Evolutionary conservation across 495 filamentous ascomycete species (phyloP).

Genomic region (Copromyces sp.): DNA sequence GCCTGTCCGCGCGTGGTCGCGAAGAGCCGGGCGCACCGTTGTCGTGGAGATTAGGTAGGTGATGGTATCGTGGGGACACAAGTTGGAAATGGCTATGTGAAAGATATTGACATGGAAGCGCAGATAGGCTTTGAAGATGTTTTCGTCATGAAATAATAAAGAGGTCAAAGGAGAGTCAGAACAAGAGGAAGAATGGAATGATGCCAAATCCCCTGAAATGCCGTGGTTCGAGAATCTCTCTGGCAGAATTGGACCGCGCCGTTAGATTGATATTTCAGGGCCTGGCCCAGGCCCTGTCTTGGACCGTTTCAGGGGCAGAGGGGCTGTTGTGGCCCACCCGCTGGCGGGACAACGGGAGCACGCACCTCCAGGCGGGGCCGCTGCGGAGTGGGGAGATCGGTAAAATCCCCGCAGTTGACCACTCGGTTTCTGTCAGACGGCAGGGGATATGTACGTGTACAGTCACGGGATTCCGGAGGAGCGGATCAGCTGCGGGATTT

Average conservation of each 20-base stretch:
- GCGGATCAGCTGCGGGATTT: no score
- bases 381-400: not conserved
- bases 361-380: not conserved
- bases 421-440: not conserved
- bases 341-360: not conserved
- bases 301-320: not conserved
- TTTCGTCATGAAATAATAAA: not conserved
- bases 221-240: not conserved
- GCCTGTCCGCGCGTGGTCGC: not conserved
- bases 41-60: not conserved
- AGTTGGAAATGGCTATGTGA: not conserved
- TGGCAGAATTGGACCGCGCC: not conserved
- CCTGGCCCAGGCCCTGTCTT: not conserved
- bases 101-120: no score
- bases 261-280: no score
- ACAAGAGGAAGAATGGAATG: not conserved
- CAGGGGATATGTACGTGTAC: no score
- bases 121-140: not conserved
- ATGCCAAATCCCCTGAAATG: not conserved
- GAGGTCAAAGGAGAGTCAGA: not conserved
- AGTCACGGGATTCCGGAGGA: no score
- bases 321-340: not conserved
- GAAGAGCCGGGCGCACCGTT: not conserved
- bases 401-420: not conserved
- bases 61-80: not conserved